Percentiles rank a stretch among this genome's conserved stretches.
Evolutionary conservation across 768 basidiomycete species (phyloP).

Genomic region (Mrakia gelida): DNA sequence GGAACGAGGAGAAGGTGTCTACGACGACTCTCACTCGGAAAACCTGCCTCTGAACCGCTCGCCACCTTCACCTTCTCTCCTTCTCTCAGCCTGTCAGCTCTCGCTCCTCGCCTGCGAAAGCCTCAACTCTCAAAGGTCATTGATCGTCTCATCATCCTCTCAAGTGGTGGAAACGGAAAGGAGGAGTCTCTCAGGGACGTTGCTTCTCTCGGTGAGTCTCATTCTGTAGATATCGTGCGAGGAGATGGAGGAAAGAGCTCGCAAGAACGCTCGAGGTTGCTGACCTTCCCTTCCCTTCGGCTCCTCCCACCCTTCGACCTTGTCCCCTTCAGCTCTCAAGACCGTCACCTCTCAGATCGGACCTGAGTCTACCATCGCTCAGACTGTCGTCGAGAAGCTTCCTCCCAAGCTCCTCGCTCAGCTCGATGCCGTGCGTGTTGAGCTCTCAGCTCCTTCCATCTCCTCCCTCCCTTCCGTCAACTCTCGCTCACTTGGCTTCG

Average conservation of each 20-base stretch:
- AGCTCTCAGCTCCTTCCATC: neutral
- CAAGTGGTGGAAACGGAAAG: slow-evolving; percentile 58
- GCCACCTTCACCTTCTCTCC: neutral
- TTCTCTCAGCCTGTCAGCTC: slow-evolving; percentile 12
- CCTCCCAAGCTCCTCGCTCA: slow-evolving; percentile 77
- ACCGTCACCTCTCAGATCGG: slow-evolving; percentile 90
- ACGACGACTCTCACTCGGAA: neutral
- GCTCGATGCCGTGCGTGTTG: slow-evolving; percentile 60
- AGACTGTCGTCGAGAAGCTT: slow-evolving; percentile 74
- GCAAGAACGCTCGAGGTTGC: neutral
- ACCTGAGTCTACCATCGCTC: slow-evolving; percentile 70
- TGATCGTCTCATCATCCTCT: slow-evolving; percentile 77
- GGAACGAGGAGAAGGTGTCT: neutral
- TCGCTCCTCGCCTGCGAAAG: slow-evolving; percentile 55
- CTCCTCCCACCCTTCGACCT: slow-evolving; percentile 5
- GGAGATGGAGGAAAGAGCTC: neutral
- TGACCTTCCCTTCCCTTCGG: neutral
- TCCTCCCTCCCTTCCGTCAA: neutral
- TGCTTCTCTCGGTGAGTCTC: slow-evolving; percentile 70
- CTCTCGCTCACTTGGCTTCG: neutral
- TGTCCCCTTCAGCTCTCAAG: slow-evolving; percentile 65
- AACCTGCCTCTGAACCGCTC: neutral
- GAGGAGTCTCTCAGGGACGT: slow-evolving; percentile 94
- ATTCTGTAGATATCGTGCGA: neutral
- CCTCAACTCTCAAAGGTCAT: slow-evolving; percentile 77